Percentiles rank a stretch among this genome's conserved stretches.
Conservation (phyloP, 805 yeast species). For the Sporopachydermia lactativora region DNA sequence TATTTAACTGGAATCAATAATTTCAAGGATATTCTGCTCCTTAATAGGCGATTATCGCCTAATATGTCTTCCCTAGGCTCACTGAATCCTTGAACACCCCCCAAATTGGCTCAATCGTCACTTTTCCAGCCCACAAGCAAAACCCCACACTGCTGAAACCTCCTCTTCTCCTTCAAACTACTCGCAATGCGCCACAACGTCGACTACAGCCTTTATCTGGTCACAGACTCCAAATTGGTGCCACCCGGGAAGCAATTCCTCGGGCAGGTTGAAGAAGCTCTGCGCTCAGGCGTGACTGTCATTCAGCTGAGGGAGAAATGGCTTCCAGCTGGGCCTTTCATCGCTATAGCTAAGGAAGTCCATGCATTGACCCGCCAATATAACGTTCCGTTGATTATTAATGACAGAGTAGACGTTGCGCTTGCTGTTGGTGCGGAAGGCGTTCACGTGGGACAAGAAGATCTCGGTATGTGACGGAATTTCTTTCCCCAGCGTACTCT, state of each 20-base stretch:
- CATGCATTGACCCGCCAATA: constrained; percentile 45
- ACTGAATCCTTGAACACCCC: too few species aligned
- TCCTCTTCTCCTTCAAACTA: too few species aligned
- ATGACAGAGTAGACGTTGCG: constrained; percentile 82
- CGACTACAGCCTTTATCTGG: constrained; percentile 58
- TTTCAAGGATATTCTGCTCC: too few species aligned
- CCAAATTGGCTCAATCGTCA: too few species aligned
- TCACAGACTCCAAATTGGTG: constrained; percentile 65
- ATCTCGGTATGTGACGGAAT: constrained; percentile 46
- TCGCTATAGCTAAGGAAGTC: constrained; percentile 43
- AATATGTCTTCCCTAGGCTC: too few species aligned
- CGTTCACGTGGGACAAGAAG: constrained; percentile 87
- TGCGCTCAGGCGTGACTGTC: constrained; percentile 62
- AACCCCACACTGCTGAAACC: too few species aligned
- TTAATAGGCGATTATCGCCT: too few species aligned
- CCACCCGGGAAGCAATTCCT: constrained; percentile 43
- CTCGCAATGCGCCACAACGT: constrained; percentile 11
- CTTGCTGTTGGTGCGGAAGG: constrained; percentile 85
- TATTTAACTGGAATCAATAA: too few species aligned
- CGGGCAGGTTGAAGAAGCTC: constrained; percentile 48
- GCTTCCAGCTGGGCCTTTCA: constrained; percentile 51
- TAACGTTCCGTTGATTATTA: constrained; percentile 66
- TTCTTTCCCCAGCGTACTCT: too few species aligned
- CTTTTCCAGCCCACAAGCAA: too few species aligned
- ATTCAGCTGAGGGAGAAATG: constrained; percentile 78